Percentiles rank a stretch among this genome's conserved stretches.
Conservation (phyloP, 1,139 yeast species). For the Saccharomyces uvarum region DNA sequence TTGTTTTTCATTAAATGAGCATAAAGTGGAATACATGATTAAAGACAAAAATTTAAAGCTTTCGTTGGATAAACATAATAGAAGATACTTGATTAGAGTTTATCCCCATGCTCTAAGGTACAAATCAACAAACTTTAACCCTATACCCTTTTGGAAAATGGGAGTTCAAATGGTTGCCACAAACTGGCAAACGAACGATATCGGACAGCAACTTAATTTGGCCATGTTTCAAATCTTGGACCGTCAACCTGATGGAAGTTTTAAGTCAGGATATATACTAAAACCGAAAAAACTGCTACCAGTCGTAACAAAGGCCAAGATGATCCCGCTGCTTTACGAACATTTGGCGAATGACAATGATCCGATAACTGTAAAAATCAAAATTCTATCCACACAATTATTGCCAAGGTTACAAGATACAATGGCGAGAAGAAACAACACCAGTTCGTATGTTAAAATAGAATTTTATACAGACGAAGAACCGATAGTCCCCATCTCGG, state of each 20-base stretch:
- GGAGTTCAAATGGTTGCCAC: conserved; percentile 96
- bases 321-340: conserved; percentile 23
- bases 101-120: conserved; percentile 79
- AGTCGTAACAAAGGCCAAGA: conserved; percentile 19
- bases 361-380: conserved; percentile 32
- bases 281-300: conserved; percentile 48
- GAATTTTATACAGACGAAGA: conserved; percentile 22
- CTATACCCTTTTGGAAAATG: conserved; percentile 67
- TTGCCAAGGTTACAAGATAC: conserved; percentile 57
- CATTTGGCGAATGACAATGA: conserved; percentile 15
- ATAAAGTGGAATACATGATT: conserved; percentile 52
- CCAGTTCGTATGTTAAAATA: conserved; percentile 24
- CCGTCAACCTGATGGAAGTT: conserved; percentile 22
- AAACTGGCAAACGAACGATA: conserved; percentile 91
- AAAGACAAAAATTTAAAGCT: conserved; percentile 49
- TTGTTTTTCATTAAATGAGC: conserved; percentile 80
- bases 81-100: conserved; percentile 66
- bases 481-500: conserved; percentile 31
- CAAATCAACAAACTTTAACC: conserved; percentile 73
- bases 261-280: conserved; percentile 59
- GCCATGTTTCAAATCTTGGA: conserved; percentile 62
- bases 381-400: conserved; percentile 76
- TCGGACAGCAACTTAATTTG: conserved; percentile 84
- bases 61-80: conserved; percentile 67
- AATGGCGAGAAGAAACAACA: conserved; percentile 23